Evolutionary conservation across 306 rosid genomes (phyloP).

Genomic region (Lotus japonicus): DNA sequence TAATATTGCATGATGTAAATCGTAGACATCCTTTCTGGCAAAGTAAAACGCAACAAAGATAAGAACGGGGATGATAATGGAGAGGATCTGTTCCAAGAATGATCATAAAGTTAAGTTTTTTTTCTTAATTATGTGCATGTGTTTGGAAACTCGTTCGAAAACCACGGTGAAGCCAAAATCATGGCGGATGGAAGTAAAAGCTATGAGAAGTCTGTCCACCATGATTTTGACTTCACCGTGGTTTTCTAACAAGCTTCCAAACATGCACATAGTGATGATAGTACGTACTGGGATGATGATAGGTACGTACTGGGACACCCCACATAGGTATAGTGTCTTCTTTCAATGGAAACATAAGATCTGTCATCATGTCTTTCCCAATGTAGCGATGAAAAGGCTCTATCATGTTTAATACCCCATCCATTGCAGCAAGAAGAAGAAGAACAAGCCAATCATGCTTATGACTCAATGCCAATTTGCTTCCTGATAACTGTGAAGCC

Average conservation of each 20-base stretch:
- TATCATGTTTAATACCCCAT: conserved; percentile 20
- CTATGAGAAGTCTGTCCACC: too few species aligned
- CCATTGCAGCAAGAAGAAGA: conserved; percentile 29
- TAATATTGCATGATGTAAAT: conserved; percentile 45
- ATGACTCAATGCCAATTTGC: conserved; percentile 24
- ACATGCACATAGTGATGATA: neutral
- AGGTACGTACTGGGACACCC: conserved; percentile 41
- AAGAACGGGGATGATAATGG: conserved; percentile 26
- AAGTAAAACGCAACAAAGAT: conserved; percentile 31
- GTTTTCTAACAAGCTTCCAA: too few species aligned
- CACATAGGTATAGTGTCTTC: conserved; percentile 43
- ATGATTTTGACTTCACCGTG: too few species aligned
- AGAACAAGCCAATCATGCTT: conserved; percentile 43
- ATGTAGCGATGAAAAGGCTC: conserved; percentile 51
- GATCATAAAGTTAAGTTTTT: neutral
- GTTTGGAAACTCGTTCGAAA: too few species aligned
- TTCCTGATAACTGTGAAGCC: conserved; percentile 26
- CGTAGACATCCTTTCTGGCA: conserved; percentile 32
- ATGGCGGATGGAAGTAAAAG: too few species aligned
- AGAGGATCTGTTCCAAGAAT: conserved; percentile 28
- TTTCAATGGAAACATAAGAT: conserved; percentile 31
- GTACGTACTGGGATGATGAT: neutral
- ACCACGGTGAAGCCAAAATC: too few species aligned
- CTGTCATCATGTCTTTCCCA: conserved; percentile 38
- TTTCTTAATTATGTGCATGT: neutral